Evolutionary conservation across 2,329 filamentous ascomycete species (phyloP), one percentile per base, ranked within the genome.

Genomic region (Botrytis fabae): DNA sequence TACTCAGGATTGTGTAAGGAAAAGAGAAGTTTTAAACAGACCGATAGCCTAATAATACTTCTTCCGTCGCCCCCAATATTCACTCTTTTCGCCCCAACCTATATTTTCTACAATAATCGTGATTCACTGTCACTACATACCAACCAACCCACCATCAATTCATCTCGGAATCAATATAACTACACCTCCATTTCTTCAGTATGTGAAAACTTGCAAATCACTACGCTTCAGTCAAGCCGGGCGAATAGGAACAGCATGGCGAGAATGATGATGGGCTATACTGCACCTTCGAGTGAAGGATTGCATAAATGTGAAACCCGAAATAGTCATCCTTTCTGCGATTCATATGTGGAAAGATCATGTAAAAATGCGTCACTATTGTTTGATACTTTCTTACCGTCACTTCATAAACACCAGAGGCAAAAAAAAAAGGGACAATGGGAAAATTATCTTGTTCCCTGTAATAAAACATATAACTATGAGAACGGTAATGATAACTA

Each of bases 61-160:
- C 25, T 2, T 54, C 12, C 0, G 0, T 51, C 0, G 5, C 1
- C 5, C 12, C 14, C 10, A 0, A 1, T 51, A 51, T 51, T 6
- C 12, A 51, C 5, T 28, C 5, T 28, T n/a, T 54, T 28, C 25
- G 16, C 25, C 3, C 12, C 25, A 54, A 16, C 12, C 12, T n/a
- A 0, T 0, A 54, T 3, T 16, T n/a, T 35, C 25, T 7, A 6
- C 4, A 2, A 1, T n/a, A 0, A 1, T n/a, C 0, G n/a, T 16
- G 14, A 16, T 28, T 54, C 48, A 54, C 12, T 28, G 7, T 2
- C 12, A 16, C 8, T 7, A n/a, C 14, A n/a, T 0, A 54, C 16
- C 48, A 14, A 16, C 12, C 1, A 0, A n/a, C 25, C 12, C 14
- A 16, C 5, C 25, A n/a, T 1, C 14, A 0, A 16, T n/a, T 12